These are phyloP conservation scores for Microsporum audouinii DNA, from an alignment of 2,329 filamentous ascomycete species.

Conservation along the genomic window DNA sequence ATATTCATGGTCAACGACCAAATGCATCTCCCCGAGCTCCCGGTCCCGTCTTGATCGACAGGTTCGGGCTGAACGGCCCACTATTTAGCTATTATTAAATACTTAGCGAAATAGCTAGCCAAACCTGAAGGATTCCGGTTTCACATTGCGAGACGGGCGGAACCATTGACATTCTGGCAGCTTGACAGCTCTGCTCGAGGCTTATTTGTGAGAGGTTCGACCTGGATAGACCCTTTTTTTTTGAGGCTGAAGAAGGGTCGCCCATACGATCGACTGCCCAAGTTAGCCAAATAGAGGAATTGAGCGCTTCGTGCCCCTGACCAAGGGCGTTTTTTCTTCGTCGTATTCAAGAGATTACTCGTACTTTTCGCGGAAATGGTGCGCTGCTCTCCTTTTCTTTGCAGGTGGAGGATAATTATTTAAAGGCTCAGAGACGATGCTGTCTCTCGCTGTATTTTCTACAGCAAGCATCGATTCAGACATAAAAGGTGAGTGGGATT, in stretches of 20 bases:
- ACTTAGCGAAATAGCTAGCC: neutral
- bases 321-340: neutral
- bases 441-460: neutral
- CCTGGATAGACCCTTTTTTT: too few relatives aligned
- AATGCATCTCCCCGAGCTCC: too few relatives aligned
- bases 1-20: too few relatives aligned
- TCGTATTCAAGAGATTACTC: constrained; percentile 2
- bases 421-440: neutral
- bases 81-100: too few relatives aligned
- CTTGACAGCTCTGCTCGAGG: neutral
- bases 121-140: neutral
- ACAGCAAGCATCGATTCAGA: neutral
- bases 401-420: neutral
- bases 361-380: neutral
- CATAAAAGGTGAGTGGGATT: neutral
- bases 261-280: neutral
- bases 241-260: neutral
- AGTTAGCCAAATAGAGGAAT: neutral
- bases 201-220: neutral
- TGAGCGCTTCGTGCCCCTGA: neutral
- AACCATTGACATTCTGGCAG: neutral
- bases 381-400: neutral
- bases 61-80: too few relatives aligned
- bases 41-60: too few relatives aligned
- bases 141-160: neutral